Base-by-base conservation (phyloP, 1,284 basidiomycete genomes). In the Xerocomus minutiporus region DNA sequence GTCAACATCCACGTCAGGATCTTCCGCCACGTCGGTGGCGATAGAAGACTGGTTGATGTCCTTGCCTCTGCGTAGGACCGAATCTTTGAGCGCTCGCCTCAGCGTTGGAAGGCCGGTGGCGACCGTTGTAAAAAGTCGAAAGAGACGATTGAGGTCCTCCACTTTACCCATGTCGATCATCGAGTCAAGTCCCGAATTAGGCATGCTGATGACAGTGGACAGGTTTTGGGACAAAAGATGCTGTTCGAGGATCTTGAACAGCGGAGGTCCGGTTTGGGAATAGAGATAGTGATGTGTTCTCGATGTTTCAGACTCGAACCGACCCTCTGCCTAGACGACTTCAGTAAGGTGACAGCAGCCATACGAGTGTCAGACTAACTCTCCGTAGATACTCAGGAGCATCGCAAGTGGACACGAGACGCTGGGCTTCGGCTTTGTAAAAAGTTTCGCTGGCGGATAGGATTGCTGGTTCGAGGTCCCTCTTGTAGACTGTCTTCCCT, bases 261-360 rank as follows among this genome's bases (percentile, higher is more conserved):
- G 76, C 2, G 86, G 81, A 0, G 74, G 66, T 4, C 82, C 80
- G 1, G 94, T 97, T 52, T 84, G 77, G 2, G 84, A 80, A 20
- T 88, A 86, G 28, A 99, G 80, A 67, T 97, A 99, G 64, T 96
- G 89, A 48, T 90, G 82, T n/a, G 89, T 87, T 32, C 97, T 83
- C 31, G 86, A 85, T 32, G 91, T 84, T 70, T 99, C 97, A 38
- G 93, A 87, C 15, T 82, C 77, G 53, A 99, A 81, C 11, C 94
- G 85, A 48, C 76, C 73, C 70, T 97, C 92, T 20, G 86, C 91
- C 91, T 98, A 70, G 36, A 48, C 17, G 53, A 41, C n/a, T 51
- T 64, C 45, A 61, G 57, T 29, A 49, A 47, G 6, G 15, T n/a
- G 54, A 28, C 4, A 54, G 7, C 35, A 39, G 26, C 47, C 32